Evolutionary conservation across 2,329 filamentous ascomycete genomes (phyloP), one percentile per base, ranked within the genome.

Genomic region (Beauveria pseudobassiana): DNA sequence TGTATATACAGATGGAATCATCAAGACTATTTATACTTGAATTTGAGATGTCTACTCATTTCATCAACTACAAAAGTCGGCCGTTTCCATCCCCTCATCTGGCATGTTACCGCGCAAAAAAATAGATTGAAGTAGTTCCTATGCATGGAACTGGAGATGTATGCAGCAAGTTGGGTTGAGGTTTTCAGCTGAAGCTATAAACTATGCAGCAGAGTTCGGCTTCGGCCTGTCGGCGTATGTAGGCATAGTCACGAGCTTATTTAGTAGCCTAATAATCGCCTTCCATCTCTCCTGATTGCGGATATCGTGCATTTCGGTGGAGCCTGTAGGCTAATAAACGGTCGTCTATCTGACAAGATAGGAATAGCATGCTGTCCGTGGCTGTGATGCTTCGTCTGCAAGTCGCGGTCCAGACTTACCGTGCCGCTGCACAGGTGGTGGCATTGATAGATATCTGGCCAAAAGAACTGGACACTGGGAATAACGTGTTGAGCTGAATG

Each of bases 11-110:
- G 2, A 30, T 22, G 45, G 45, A 5, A 48, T 40, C 20, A 24
- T 49, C 28, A 26, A 49, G 43, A 20, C 28, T 57, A 49, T 57
- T 57, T 57, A 57, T 57, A 57, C 55, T 49, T n/a, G 30, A 57
- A 22, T 5, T n/a, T 20, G 4, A 3, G 18, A 16, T 20, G 1
- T 57, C 30, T n/a, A 49, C 55, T 38, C 20, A 45, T 34, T 12
- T 49, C 45, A 28, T 30, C 45, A 40, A 40, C 20, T 40, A 14
- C 30, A 26, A 22, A 40, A 40, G 43, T 57, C 55, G 26, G 26
- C 43, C 43, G 45, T 49, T 49, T 26, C 6, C 28, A n/a, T 30
- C 30, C 14, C 20, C 55, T 40, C 43, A 16, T 49, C 14, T 14
- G 16, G 43, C 28, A 48, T 34, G 55, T 45, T 45, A 45, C 43